Conservation (phyloP, 208 protist genomes). For the Leptomonas pyrrhocoris region DNA sequence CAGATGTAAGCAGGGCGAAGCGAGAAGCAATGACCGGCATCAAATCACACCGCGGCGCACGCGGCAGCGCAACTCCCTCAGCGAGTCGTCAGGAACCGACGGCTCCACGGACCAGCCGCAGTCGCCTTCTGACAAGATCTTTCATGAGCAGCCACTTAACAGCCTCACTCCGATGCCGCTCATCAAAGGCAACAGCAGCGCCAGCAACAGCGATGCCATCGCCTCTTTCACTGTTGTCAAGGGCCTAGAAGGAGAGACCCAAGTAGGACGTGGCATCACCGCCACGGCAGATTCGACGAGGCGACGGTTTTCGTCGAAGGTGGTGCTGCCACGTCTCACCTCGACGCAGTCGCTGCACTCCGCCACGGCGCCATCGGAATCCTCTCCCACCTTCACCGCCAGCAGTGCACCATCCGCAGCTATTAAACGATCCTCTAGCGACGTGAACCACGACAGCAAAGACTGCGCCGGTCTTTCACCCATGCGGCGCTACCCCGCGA, state of each 20-base stretch:
- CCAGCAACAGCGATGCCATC: not conserved
- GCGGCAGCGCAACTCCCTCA: not conserved
- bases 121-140: not conserved
- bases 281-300: not conserved
- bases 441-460: no score
- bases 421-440: not conserved
- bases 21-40: no score
- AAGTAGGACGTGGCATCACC: not conserved
- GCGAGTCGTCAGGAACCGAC: not conserved
- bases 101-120: not conserved
- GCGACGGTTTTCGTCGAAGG: not conserved
- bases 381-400: not conserved
- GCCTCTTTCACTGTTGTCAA: not conserved
- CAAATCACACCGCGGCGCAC: not conserved
- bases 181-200: not conserved
- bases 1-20: not conserved
- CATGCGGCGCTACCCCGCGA: not conserved
- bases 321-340: conserved; percentile 7
- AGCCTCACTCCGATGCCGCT: not conserved
- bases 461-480: not conserved
- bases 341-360: conserved; percentile 1
- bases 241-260: not conserved
- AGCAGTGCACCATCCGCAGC: not conserved
- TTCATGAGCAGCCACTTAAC: not conserved
- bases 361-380: not conserved